Evolutionary conservation across 2,329 filamentous ascomycete genomes (phyloP), one percentile per base, ranked within the genome.

Genomic region (Cryphonectria carpinicola): DNA sequence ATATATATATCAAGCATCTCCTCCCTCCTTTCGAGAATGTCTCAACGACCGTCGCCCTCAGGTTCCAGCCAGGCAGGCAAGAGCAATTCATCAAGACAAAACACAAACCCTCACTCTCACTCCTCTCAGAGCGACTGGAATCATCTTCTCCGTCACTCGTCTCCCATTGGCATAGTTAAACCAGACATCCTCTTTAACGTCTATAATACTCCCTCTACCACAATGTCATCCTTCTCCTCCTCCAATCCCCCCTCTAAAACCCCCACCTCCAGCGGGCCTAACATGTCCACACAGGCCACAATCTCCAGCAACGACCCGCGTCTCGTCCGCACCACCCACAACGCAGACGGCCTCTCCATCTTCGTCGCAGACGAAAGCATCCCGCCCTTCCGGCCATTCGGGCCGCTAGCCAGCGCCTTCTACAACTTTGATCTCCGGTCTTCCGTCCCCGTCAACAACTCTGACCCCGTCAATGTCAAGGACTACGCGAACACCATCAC

Each of bases 381-480:
- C 19, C 25, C 72, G 37, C 72, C 75, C 39, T 79, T 78, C 69
- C 69, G 68, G n/a, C 80, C 79, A 54, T 79, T 80, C 66, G 80
- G 78, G 2, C 79, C 79, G 32, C 49, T 70, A n/a, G 72, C 35
- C 49, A 75, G 74, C 43, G 72, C 75, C 39, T 82, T 82, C 75
- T 73, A 76, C 64, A 71, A 77, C 25, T 77, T 81, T 49, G 79
- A 82, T 75, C 69, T 72, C 22, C 73, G 76, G 22, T 54, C 68
- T 5, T 56, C 75, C 0, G 74, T 82, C 11, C 81, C 81, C 0
- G 78, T 77, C 22, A 76, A 76, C 63, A 79, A 80, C 76, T 68
- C 68, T 39, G 72, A 76, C 4, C 43, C 66, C 1, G 66, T 68
- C 37, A 22, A 35, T 39, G 41, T 14, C 28, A 35, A 46, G 5